These are phyloP conservation scores for Sclerotinia trifoliorum DNA, from an alignment of 2,329 filamentous ascomycete species.

Conservation along the genomic window DNA sequence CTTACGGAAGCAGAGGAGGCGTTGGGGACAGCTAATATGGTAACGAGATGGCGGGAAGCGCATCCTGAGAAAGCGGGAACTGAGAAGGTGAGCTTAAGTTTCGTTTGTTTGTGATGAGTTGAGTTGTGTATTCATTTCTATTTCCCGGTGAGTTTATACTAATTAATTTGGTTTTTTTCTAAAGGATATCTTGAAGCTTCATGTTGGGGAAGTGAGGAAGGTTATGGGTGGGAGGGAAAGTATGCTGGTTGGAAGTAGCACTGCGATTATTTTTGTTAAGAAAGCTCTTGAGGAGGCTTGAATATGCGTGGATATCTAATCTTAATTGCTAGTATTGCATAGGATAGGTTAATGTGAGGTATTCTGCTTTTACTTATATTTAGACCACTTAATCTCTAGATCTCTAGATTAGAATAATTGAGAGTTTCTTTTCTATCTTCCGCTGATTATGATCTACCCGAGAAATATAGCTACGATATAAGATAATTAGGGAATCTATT, in stretches of 20 bases:
- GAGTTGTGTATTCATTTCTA: neutral
- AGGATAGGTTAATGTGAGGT: no score
- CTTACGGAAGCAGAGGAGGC: slow-evolving; percentile 32
- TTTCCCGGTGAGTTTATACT: neutral
- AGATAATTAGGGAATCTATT: no score
- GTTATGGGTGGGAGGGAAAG: slow-evolving; percentile 26
- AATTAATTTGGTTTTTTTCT: neutral
- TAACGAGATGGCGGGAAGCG: slow-evolving; percentile 44
- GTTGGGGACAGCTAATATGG: slow-evolving; percentile 42
- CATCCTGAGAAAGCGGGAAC: slow-evolving; percentile 42
- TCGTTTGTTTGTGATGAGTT: neutral
- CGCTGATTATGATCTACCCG: no score
- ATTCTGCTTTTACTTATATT: no score
- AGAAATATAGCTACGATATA: no score
- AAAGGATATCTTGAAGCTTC: slow-evolving; percentile 11
- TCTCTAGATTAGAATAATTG: no score
- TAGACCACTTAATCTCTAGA: no score
- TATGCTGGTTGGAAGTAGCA: slow-evolving; percentile 24
- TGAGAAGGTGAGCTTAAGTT: slow-evolving; percentile 38
- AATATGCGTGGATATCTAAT: neutral
- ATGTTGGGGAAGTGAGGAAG: slow-evolving; percentile 26
- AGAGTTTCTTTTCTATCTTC: no score
- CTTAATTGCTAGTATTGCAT: neutral
- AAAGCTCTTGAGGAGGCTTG: slow-evolving; percentile 21
- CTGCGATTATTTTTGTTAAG: slow-evolving; percentile 30